A percentile compares a stretch with the other conserved stretches of the same genome.
phyloP scores from a whole-genome alignment of 176 grass and related monocot species.

The Guadua angustifolia region DNA sequence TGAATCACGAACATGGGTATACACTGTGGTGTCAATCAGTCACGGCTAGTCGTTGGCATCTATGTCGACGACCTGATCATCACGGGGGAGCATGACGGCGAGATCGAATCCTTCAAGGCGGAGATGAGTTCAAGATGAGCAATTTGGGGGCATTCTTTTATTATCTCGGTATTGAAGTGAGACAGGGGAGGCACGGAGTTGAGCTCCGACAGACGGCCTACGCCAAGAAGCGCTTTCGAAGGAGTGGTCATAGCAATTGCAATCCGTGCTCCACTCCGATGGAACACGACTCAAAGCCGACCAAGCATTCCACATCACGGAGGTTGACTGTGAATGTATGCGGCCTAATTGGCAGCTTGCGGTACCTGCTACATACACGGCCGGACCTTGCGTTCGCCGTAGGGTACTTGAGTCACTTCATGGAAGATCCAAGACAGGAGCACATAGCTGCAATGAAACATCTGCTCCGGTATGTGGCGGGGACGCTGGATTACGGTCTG shows the following conservation, averaged over 20 bases:
- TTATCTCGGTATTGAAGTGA: neutral
- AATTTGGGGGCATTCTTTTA: accelerated
- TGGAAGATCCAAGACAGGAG: neutral
- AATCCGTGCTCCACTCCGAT: accelerated
- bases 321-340: too few species aligned
- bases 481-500: accelerated
- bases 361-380: neutral
- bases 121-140: neutral
- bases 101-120: neutral
- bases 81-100: accelerated
- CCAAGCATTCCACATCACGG: too few species aligned
- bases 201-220: accelerated
- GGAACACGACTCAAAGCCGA: neutral
- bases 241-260: too few species aligned
- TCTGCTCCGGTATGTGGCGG: accelerated
- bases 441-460: neutral
- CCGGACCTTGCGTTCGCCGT: neutral
- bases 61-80: neutral
- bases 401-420: neutral
- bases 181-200: accelerated
- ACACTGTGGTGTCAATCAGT: too few species aligned
- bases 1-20: too few species aligned
- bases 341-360: neutral
- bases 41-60: too few species aligned
- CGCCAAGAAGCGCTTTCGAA: too few species aligned